These are phyloP conservation scores for Sisymbrium altissimum DNA, from an alignment of 345 rosid species.

Conservation along the genomic window DNA sequence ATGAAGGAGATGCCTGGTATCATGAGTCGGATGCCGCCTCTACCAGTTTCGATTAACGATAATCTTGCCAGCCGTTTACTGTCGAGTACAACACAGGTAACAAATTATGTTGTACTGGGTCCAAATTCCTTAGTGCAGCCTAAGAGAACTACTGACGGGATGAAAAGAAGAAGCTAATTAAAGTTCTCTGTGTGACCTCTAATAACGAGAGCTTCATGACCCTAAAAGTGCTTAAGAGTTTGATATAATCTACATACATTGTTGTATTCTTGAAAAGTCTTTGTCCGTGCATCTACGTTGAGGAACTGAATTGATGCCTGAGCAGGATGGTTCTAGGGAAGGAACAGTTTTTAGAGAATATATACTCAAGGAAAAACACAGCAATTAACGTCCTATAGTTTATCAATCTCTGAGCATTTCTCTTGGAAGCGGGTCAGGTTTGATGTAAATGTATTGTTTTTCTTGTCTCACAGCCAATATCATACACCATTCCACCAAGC, in stretches of 20 bases:
- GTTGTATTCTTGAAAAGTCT: neutral
- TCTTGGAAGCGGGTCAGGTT: neutral
- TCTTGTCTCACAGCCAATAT: slow-evolving; percentile 45
- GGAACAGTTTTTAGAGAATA: neutral
- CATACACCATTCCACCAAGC: slow-evolving; percentile 48
- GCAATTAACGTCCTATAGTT: neutral
- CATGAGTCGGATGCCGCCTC: slow-evolving; percentile 89
- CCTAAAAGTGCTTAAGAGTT: neutral
- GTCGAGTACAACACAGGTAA: slow-evolving; percentile 63
- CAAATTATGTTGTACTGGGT: neutral
- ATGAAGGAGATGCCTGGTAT: slow-evolving; percentile 88
- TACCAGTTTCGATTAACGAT: slow-evolving; percentile 64
- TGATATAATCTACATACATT: neutral
- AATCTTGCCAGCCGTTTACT: slow-evolving; percentile 67
- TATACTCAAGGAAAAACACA: neutral
- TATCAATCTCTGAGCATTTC: neutral
- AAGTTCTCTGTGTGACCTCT: neutral
- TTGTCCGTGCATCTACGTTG: neutral
- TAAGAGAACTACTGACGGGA: neutral
- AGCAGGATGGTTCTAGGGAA: neutral
- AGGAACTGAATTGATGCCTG: slow-evolving; percentile 5
- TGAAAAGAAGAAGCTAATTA: neutral
- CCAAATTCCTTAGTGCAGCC: neutral
- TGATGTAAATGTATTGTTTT: slow-evolving; percentile 17
- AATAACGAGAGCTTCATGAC: neutral